Evolutionary conservation across 2,329 filamentous ascomycete species (phyloP), one percentile per base, ranked within the genome.

Genomic region (Pseudogymnoascus sp.): DNA sequence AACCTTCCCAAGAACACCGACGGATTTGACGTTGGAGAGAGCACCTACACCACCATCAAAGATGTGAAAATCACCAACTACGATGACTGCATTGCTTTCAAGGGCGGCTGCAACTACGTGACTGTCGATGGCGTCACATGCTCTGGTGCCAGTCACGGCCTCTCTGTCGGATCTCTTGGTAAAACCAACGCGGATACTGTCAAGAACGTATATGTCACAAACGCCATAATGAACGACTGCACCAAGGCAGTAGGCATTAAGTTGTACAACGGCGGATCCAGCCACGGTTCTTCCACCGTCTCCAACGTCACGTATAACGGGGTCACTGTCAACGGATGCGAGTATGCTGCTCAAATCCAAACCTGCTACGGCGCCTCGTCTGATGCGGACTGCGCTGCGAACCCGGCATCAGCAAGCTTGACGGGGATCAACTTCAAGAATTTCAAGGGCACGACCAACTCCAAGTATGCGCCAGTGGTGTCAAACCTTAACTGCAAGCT

Each of bases 181-280:
- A 75, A 75, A 40, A 68, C 68, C 6, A 69, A 68, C 5, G 69
- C 72, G n/a, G 78, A 80, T 64, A 72, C 70, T 0, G 79, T 81
- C 14, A 66, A 73, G 60, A 79, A 81, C 62, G 66, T 80, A 23
- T 75, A 77, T 37, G 76, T 79, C 21, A 70, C 70, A 11, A 72
- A 74, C 7, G 76, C 75, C 1, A 73, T 66, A 5, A 78, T 80
- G 77, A 70, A 76, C 25, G 68, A 72, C 21, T 77, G 73, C 1
- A 75, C 74, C 31, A 80, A 80, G 64, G 78, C 78, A 1, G 76
- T 72, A 0, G 78, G 79, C 0, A 80, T 81, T 66, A 81, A 80
- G 67, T 70, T 76, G 1, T 80, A 80, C 63, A 77, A 77, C 0
- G 72, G 71, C 12, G 76, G 77, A 1, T 67, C 68, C 2, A 64